phyloP scores from a whole-genome alignment of 225 moss, liverwort and hornwort genomes.

The Bryoerythrophyllum caledonicum region DNA sequence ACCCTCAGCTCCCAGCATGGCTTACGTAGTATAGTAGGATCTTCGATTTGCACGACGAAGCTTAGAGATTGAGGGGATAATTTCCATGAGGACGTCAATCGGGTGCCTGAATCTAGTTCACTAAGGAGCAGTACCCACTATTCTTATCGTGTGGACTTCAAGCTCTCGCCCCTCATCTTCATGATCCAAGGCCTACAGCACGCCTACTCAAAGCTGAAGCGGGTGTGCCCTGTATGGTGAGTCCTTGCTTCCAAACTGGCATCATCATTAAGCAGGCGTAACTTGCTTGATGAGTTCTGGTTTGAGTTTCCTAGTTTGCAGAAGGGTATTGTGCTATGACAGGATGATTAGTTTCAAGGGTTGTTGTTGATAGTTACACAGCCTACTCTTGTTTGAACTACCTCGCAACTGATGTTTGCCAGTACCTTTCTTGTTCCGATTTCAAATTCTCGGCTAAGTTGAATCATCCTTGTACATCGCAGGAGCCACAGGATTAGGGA shows the following conservation, averaged over 20 bases:
- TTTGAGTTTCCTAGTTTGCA: not conserved
- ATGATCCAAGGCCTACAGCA: constrained; percentile 30
- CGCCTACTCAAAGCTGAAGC: constrained; percentile 10
- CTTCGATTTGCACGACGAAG: constrained; percentile 24
- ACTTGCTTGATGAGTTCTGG: not conserved
- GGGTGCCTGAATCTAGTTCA: constrained; percentile 21
- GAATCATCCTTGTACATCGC: constrained; percentile 5
- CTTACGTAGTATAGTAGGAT: constrained; percentile 34
- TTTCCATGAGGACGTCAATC: constrained; percentile 24
- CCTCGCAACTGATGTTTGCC: not conserved
- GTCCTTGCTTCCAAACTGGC: not conserved
- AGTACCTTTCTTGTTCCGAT: no score
- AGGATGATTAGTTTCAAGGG: not conserved
- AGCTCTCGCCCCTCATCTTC: constrained; percentile 31
- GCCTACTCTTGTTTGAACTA: not conserved
- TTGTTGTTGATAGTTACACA: not conserved
- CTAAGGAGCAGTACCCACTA: constrained; percentile 22
- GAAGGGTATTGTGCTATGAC: not conserved
- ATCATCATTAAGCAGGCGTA: not conserved
- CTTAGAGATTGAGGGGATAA: constrained; percentile 28
- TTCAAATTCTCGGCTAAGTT: constrained; percentile 6
- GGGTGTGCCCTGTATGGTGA: constrained; percentile 39
- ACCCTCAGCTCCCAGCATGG: constrained; percentile 35
- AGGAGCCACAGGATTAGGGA: constrained; percentile 28
- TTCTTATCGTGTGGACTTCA: constrained; percentile 41